phyloP scores from a whole-genome alignment of 2,329 filamentous ascomycete genomes.

The Arthrinium puccinioides region DNA sequence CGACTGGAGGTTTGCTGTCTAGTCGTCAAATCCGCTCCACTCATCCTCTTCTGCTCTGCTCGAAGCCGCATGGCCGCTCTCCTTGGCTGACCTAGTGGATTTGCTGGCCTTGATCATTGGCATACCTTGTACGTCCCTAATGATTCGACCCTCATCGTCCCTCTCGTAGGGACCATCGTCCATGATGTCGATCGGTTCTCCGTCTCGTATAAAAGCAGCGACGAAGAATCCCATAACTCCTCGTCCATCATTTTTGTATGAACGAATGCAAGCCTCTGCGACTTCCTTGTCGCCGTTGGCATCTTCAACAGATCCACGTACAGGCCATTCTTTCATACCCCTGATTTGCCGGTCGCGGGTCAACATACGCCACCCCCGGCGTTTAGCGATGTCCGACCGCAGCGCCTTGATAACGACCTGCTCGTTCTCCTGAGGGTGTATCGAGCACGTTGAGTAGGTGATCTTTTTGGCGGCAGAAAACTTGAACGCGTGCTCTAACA shows the following conservation, averaged over 20 bases:
- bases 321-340: constrained; percentile 70
- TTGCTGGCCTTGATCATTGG: constrained; percentile 16
- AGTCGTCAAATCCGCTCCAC: constrained; percentile 27
- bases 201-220: constrained; percentile 68
- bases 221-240: constrained; percentile 96
- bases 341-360: constrained; percentile 63
- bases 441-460: constrained; percentile 90
- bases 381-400: constrained; percentile 55
- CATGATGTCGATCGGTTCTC: constrained; percentile 7
- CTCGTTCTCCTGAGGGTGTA: constrained; percentile 86
- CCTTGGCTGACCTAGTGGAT: constrained; percentile 6
- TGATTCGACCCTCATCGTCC: constrained; percentile 47
- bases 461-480: constrained; percentile 72
- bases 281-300: constrained; percentile 43
- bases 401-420: constrained; percentile 69
- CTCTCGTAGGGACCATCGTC: constrained; percentile 20
- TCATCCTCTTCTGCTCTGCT: constrained; percentile 16
- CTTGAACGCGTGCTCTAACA: constrained; percentile 75
- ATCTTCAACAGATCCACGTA: constrained; percentile 50
- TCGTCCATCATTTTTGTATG: constrained; percentile 70
- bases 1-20: no score
- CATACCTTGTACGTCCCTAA: constrained; percentile 31
- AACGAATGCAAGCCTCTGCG: constrained; percentile 72
- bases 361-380: constrained; percentile 72
- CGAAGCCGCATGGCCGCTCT: constrained; percentile 10